Percentiles rank a stretch among this genome's conserved stretches.
These are phyloP conservation scores for Pichia norvegensis DNA, from an alignment of 1,139 yeast species.

Conservation along the genomic window DNA sequence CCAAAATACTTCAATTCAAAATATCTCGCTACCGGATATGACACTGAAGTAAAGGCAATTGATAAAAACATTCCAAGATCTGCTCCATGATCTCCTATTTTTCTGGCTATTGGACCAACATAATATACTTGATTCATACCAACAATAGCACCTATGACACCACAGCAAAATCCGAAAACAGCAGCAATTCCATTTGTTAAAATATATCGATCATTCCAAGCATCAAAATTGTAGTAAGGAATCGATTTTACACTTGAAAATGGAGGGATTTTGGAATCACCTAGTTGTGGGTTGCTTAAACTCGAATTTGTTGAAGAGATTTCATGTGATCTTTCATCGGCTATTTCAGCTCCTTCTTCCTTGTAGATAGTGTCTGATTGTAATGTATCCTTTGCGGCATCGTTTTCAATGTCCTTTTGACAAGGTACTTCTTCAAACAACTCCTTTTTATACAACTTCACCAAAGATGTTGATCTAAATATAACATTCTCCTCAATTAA, in stretches of 20 bases:
- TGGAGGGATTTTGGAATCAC: slow-evolving; percentile 13
- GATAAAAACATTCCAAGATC: slow-evolving; percentile 82
- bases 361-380: not conserved
- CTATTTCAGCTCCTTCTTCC: not conserved
- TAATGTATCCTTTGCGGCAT: not conserved
- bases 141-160: slow-evolving; percentile 76
- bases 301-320: not conserved
- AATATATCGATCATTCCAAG: slow-evolving; percentile 46
- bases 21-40: slow-evolving; percentile 58
- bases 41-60: slow-evolving; percentile 61
- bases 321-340: not conserved
- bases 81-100: slow-evolving; percentile 65
- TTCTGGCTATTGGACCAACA: slow-evolving; percentile 57
- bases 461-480: slow-evolving; percentile 49
- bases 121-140: slow-evolving; percentile 90
- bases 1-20: slow-evolving; percentile 49
- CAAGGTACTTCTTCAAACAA: slow-evolving; percentile 25
- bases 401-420: slow-evolving; percentile 1
- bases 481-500: slow-evolving; percentile 67
- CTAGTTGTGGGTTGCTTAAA: not conserved
- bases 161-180: slow-evolving; percentile 65
- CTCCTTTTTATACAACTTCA: slow-evolving; percentile 49
- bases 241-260: slow-evolving; percentile 15
- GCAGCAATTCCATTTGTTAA: slow-evolving; percentile 80
- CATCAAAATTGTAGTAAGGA: slow-evolving; percentile 50